Evolutionary conservation across 1,284 basidiomycete species (phyloP).

Genomic region (Ceratobasidium sp.): DNA sequence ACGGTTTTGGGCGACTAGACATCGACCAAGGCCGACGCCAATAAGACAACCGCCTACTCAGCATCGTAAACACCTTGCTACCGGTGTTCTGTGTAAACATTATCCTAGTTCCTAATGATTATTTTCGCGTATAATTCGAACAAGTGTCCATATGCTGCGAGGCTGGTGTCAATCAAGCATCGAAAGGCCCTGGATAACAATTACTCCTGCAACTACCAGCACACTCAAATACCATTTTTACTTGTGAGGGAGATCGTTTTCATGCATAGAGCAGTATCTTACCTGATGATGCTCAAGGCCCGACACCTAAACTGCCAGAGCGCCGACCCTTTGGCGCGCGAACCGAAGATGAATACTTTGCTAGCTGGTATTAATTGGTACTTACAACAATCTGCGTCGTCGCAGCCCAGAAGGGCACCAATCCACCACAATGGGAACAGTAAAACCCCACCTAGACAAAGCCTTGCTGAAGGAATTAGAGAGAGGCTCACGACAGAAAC

Average conservation of each 20-base stretch:
- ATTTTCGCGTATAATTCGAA: background rate
- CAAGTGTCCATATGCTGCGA: background rate
- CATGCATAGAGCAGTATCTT: background rate
- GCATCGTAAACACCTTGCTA: slow-evolving; percentile 6
- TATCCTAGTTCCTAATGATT: background rate
- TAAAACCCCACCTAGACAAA: slow-evolving; percentile 25
- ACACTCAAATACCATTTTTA: slow-evolving; percentile 1
- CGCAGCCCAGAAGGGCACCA: slow-evolving; percentile 14
- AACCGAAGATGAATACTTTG: background rate
- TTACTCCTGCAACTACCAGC: slow-evolving; percentile 14
- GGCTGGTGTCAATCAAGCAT: slow-evolving; percentile 11
- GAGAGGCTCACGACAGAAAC: background rate
- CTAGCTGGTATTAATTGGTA: background rate
- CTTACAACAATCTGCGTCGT: slow-evolving; percentile 38
- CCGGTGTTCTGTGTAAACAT: slow-evolving; percentile 7
- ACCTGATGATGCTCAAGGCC: slow-evolving; percentile 32
- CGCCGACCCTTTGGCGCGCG: slow-evolving; percentile 6
- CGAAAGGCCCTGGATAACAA: slow-evolving; percentile 30
- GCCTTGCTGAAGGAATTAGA: background rate
- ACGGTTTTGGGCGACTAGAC: background rate
- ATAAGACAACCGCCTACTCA: slow-evolving; percentile 38
- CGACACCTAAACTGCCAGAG: slow-evolving; percentile 40
- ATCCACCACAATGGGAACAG: slow-evolving; percentile 37
- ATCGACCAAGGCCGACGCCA: slow-evolving; percentile 10
- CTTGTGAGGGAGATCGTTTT: background rate